Conservation (phyloP, 495 filamentous ascomycete genomes). For the Talaromyces proteolyticus region DNA sequence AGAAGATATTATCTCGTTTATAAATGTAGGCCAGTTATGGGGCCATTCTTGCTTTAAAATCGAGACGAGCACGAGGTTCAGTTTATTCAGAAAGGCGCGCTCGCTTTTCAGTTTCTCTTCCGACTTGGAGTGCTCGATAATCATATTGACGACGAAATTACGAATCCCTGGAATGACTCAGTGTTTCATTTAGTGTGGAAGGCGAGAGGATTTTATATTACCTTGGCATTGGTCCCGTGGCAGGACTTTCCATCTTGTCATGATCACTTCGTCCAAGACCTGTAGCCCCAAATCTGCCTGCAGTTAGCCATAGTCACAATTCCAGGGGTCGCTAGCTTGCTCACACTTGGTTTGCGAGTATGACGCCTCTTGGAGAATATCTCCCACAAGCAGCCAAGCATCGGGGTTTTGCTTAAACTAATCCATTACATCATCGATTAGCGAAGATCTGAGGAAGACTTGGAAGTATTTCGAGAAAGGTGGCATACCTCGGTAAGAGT, state of each 20-base stretch:
- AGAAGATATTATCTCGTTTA: conserved; percentile 97
- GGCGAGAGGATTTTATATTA: conserved; percentile 24
- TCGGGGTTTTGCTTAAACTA: conserved; percentile 99
- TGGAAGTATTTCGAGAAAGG: background rate
- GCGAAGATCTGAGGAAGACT: background rate
- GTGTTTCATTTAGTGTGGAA: background rate
- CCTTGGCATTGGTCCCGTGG: conserved; percentile 94
- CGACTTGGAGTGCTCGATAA: conserved; percentile 83
- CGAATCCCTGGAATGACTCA: conserved; percentile 64
- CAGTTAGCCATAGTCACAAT: too few relatives aligned
- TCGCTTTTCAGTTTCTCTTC: conserved; percentile 80
- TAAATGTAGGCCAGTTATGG: conserved; percentile 99
- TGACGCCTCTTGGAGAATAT: conserved; percentile 83
- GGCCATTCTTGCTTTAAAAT: conserved; percentile 99
- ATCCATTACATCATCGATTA: conserved; percentile 2
- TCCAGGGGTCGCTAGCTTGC: too few relatives aligned
- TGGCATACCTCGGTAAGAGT: conserved; percentile 83
- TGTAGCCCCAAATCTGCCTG: conserved; percentile 80
- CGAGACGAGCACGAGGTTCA: conserved; percentile 94
- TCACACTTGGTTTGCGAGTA: conserved; percentile 96
- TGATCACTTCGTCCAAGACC: conserved; percentile 95
- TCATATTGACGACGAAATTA: conserved; percentile 97
- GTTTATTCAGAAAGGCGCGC: conserved; percentile 88
- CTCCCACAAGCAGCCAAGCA: conserved; percentile 94
- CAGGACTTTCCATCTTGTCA: conserved; percentile 97